Percentiles rank a stretch among this genome's conserved stretches.
Evolutionary conservation across 106 monocot genomes (phyloP).

Genomic region (Vanilla planifolia): DNA sequence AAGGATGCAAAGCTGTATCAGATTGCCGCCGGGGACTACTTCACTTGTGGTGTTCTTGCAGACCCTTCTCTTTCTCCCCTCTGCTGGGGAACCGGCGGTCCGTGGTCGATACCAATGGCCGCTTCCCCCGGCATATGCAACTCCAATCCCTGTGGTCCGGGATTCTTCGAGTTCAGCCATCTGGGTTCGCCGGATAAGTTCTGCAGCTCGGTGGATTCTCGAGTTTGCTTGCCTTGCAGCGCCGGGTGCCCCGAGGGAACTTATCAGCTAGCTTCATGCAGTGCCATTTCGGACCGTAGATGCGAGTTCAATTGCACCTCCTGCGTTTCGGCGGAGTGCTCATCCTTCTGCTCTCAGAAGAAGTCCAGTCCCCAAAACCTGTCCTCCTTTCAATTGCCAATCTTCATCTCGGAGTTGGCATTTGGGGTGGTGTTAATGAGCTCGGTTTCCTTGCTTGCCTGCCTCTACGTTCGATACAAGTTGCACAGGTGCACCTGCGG

Average conservation of each 20-base stretch:
- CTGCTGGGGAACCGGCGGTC: conserved; percentile 87
- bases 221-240: conserved; percentile 86
- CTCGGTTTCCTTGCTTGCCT: conserved; percentile 39
- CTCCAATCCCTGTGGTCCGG: conserved; percentile 48
- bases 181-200: conserved; percentile 18
- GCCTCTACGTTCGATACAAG: conserved; percentile 53
- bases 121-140: conserved; percentile 85
- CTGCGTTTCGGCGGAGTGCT: conserved; percentile 50
- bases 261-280: conserved; percentile 37
- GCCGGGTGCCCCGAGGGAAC: conserved; percentile 49
- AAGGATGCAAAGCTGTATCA: conserved; percentile 35
- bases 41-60: conserved; percentile 75
- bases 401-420: conserved; percentile 72
- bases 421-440: conserved; percentile 50
- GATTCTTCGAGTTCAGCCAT: conserved; percentile 65
- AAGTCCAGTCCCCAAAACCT: conserved; percentile 10
- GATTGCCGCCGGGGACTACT: conserved; percentile 87
- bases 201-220: conserved; percentile 51
- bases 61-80: conserved; percentile 42
- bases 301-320: conserved; percentile 62
- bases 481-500: conserved; percentile 45
- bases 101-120: conserved; percentile 79
- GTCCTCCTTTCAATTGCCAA: conserved; percentile 46
- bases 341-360: conserved; percentile 30
- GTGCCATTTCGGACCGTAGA: conserved; percentile 36